A percentile compares a stretch with the other conserved stretches of the same genome.
phyloP scores from a whole-genome alignment of 2,329 filamentous ascomycete species.

The Teratosphaeria zuluensis region DNA sequence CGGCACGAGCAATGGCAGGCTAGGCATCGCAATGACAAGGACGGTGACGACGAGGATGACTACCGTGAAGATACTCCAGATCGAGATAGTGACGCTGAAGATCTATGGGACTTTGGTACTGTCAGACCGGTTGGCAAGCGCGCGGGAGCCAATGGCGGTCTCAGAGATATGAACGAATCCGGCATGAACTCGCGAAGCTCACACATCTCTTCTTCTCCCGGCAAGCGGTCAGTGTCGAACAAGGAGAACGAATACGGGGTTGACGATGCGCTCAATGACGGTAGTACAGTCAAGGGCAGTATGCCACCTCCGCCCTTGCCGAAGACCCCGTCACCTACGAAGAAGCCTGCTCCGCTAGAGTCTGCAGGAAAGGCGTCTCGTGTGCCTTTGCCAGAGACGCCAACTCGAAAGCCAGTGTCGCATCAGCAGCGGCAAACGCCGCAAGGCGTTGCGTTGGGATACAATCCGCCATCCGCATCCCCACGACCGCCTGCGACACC shows the following conservation, averaged over 20 bases:
- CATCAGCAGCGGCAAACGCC: neutral
- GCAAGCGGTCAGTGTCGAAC: conserved; percentile 22
- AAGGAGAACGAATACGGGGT: conserved; percentile 26
- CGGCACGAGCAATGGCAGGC: conserved; percentile 79
- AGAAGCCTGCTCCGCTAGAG: conserved; percentile 24
- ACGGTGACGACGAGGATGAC: conserved; percentile 47
- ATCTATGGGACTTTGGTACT: conserved; percentile 98
- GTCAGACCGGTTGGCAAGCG: conserved; percentile 61
- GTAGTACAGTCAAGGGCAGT: conserved; percentile 12
- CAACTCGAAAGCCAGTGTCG: conserved; percentile 30
- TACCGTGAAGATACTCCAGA: conserved; percentile 36
- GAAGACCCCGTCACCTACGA: conserved; percentile 34
- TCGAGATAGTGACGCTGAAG: conserved; percentile 56
- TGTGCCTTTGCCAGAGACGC: conserved; percentile 37
- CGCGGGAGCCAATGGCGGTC: conserved; percentile 47
- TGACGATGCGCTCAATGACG: conserved; percentile 25
- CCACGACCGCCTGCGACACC: conserved; percentile 24
- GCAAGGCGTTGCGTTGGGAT: conserved; percentile 9
- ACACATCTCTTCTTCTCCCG: conserved; percentile 31
- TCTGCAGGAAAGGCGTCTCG: conserved; percentile 33
- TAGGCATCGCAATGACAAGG: conserved; percentile 62
- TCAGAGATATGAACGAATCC: conserved; percentile 69
- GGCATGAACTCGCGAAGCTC: conserved; percentile 61
- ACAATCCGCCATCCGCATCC: conserved; percentile 21
- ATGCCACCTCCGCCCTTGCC: conserved; percentile 27